Percentiles rank a stretch among this genome's conserved stretches.
These are phyloP conservation scores for Debaryomyces robertsiae DNA, from an alignment of 1,139 yeast genomes.

Conservation along the genomic window DNA sequence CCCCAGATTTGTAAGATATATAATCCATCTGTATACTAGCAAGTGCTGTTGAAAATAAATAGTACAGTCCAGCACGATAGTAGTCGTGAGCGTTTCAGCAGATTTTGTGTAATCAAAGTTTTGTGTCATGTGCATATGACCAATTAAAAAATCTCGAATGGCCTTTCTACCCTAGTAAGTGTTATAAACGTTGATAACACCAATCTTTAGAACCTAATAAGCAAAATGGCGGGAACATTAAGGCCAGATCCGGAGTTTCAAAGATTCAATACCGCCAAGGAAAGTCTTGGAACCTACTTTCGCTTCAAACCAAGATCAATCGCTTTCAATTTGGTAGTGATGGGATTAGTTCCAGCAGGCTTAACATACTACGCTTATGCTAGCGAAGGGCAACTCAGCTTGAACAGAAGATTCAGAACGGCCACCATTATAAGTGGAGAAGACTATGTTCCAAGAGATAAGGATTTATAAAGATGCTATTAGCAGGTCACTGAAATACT, in stretches of 20 bases:
- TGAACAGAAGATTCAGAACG: slow-evolving; percentile 40
- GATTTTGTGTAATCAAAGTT: too few species aligned
- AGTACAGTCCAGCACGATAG: background rate
- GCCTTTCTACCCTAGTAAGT: too few species aligned
- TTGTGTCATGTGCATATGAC: slow-evolving; percentile 4
- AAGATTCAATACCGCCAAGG: slow-evolving; percentile 47
- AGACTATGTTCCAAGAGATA: slow-evolving; percentile 48
- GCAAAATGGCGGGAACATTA: slow-evolving; percentile 47
- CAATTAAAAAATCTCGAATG: slow-evolving; percentile 10
- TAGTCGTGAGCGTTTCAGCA: slow-evolving; percentile 1
- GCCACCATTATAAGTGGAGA: slow-evolving; percentile 38
- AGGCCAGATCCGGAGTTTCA: slow-evolving; percentile 48
- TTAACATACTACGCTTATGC: slow-evolving; percentile 40
- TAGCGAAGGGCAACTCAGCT: slow-evolving; percentile 39
- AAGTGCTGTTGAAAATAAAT: background rate
- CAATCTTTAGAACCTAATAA: background rate
- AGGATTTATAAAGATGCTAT: slow-evolving; percentile 38
- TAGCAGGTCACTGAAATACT: background rate
- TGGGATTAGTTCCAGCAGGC: slow-evolving; percentile 45
- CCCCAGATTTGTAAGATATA: background rate
- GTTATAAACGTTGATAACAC: background rate
- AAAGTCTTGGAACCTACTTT: slow-evolving; percentile 45
- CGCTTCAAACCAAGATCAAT: slow-evolving; percentile 47
- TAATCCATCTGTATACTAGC: slow-evolving; percentile 5
- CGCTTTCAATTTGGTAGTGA: slow-evolving; percentile 35